Evolutionary conservation across 1,284 basidiomycete genomes (phyloP), one percentile per base, ranked within the genome.

Genomic region (Albatrellus sp.): DNA sequence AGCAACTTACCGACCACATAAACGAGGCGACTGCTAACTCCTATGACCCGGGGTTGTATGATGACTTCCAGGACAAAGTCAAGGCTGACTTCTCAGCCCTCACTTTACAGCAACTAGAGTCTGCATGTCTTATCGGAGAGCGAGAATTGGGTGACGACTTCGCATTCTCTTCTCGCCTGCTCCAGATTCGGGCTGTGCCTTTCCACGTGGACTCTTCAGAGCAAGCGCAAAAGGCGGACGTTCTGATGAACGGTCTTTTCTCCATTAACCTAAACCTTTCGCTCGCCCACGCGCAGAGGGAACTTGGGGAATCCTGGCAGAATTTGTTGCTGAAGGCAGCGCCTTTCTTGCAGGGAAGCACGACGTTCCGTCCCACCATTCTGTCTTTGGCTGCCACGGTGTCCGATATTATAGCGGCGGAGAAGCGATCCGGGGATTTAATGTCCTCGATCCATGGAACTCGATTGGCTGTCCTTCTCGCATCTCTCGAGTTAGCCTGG

Each of bases 191-290:
- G 13, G 60, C 83, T 33, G 68, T 68, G 28, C 69, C 72, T 2
- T 77, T 74, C 19, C 47, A 57, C n/a, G 53, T 56, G 16, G 31
- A 10, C 28, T 40, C 16, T 14, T 24, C 63, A 13, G 68, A 72
- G 44, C 61, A 60, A 47, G 59, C 64, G 4, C 63, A 70, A 13
- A 52, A 60, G 7, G 59, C 69, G 2, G 72, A 75, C 13, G 61
- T 59, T 11, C 34, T 35, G 13, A 9, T 35, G 34, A 70, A 66
- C 42, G 67, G 68, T 39, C 57, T 85, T 8, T 62, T 70, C 46
- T 77, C 78, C 0, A 75, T 90, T 61, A 92, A 91, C 58, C 68
- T 89, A 50, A 90, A 92, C 57, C 75, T 91, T 52, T 92, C 90
- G 0, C 65, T 93, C 37, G 70, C 89, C 29, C 84, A 93, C 53